Evolutionary conservation across 1,139 yeast genomes (phyloP).

Genomic region (Hansenula lynferdii): DNA sequence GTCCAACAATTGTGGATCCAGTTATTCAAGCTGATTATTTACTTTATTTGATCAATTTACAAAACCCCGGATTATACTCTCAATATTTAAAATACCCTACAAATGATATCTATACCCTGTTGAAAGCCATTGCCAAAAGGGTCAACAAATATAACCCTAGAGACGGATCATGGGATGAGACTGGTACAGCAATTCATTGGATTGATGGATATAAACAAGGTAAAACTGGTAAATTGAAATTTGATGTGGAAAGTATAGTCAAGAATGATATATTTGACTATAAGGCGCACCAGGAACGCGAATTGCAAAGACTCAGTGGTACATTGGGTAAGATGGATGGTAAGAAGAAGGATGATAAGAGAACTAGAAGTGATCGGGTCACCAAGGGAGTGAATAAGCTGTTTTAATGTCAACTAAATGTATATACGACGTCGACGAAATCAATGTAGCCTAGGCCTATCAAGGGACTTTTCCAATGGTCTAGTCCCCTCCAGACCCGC

Average conservation of each 20-base stretch:
- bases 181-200: slow-evolving; percentile 67
- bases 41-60: slow-evolving; percentile 66
- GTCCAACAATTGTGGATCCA: slow-evolving; percentile 68
- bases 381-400: not conserved
- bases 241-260: slow-evolving; percentile 20
- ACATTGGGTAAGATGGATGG: slow-evolving; percentile 24
- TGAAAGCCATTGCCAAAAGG: slow-evolving; percentile 46
- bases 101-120: slow-evolving; percentile 61
- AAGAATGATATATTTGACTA: slow-evolving; percentile 15
- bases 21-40: slow-evolving; percentile 84
- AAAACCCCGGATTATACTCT: slow-evolving; percentile 31
- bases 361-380: not conserved
- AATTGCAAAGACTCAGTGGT: slow-evolving; percentile 23
- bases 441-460: too few relatives aligned
- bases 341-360: slow-evolving; percentile 3
- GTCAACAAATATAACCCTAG: slow-evolving; percentile 18
- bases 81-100: slow-evolving; percentile 61
- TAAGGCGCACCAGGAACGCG: slow-evolving; percentile 13
- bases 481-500: too few relatives aligned
- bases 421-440: too few relatives aligned
- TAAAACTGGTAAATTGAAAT: slow-evolving; percentile 23
- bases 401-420: too few relatives aligned
- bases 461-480: too few relatives aligned
- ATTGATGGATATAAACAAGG: slow-evolving; percentile 66
- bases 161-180: slow-evolving; percentile 40